These are phyloP conservation scores for Aegilops sharonensis DNA, from an alignment of 176 grass and related monocot species.

Conservation along the genomic window DNA sequence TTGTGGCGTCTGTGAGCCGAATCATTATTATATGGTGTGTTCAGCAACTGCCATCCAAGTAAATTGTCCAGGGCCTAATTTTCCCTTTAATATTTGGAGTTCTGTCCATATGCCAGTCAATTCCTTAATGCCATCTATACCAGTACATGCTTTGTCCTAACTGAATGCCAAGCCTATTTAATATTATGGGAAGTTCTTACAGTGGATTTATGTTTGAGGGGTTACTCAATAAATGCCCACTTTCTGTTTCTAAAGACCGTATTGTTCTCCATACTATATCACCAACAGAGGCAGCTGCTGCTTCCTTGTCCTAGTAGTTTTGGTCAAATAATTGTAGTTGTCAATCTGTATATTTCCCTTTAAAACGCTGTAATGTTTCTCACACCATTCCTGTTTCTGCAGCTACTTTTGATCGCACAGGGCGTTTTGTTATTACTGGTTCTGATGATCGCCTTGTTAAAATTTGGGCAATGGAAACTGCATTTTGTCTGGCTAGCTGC, in stretches of 20 bases:
- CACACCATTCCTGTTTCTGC: slow-evolving; percentile 22
- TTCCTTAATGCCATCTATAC: not conserved
- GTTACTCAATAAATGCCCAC: not conserved
- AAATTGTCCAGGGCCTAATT: not conserved
- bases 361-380: slow-evolving; percentile 15
- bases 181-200: slow-evolving; percentile 14
- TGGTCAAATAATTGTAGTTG: slow-evolving; percentile 1
- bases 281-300: slow-evolving; percentile 16
- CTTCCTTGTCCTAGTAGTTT: slow-evolving; percentile 18
- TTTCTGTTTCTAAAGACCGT: not conserved
- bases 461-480: slow-evolving; percentile 98
- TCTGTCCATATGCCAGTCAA: not conserved
- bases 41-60: not conserved
- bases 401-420: slow-evolving; percentile 93
- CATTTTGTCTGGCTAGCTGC: slow-evolving; percentile 90
- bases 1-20: not conserved
- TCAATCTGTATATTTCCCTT: not conserved
- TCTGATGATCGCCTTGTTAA: slow-evolving; percentile 98
- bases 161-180: not conserved
- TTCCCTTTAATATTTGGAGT: not conserved
- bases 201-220: not conserved
- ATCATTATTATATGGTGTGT: not conserved
- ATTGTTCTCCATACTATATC: not conserved
- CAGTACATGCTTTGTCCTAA: not conserved
- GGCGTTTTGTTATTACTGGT: slow-evolving; percentile 89